Conservation (phyloP, 176 grass and related monocot genomes). For the Miscanthus lutarioriparius region DNA sequence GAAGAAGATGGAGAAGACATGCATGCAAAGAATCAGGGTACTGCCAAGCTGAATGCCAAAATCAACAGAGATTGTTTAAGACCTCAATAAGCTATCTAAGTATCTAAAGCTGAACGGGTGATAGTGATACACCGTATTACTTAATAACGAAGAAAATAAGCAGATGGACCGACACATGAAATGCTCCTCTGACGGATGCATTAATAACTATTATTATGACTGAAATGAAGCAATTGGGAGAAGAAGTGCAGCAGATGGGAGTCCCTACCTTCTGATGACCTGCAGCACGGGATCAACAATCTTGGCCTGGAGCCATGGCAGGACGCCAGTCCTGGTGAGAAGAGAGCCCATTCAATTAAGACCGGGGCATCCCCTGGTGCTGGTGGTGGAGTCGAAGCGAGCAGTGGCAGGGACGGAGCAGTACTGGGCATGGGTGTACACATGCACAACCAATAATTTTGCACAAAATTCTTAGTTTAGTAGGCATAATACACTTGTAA, state of each 20-base stretch:
- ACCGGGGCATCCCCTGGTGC: not conserved
- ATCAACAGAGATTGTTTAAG: not conserved
- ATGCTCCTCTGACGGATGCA: not conserved
- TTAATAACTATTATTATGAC: not conserved
- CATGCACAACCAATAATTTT: not conserved
- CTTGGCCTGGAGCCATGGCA: constrained; percentile 60
- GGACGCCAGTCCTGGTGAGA: constrained; percentile 24
- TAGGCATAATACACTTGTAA: not conserved
- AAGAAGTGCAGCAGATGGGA: not conserved
- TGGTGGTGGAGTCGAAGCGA: not conserved
- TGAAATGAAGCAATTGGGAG: not conserved
- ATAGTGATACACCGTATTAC: too few species aligned
- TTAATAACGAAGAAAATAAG: too few species aligned
- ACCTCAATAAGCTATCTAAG: too few species aligned
- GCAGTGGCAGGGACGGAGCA: not conserved
- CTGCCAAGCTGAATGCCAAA: not conserved
- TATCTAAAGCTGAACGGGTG: too few species aligned
- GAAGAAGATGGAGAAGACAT: not conserved
- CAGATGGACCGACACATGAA: not conserved
- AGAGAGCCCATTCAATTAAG: constrained; percentile 48
- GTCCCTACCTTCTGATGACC: constrained; percentile 64
- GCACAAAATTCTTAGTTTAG: not conserved
- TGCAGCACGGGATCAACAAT: constrained; percentile 65
- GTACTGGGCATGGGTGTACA: not conserved
- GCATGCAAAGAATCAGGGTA: not conserved